These are phyloP conservation scores for Mycena metata DNA, from an alignment of 768 basidiomycete genomes.

Conservation along the genomic window DNA sequence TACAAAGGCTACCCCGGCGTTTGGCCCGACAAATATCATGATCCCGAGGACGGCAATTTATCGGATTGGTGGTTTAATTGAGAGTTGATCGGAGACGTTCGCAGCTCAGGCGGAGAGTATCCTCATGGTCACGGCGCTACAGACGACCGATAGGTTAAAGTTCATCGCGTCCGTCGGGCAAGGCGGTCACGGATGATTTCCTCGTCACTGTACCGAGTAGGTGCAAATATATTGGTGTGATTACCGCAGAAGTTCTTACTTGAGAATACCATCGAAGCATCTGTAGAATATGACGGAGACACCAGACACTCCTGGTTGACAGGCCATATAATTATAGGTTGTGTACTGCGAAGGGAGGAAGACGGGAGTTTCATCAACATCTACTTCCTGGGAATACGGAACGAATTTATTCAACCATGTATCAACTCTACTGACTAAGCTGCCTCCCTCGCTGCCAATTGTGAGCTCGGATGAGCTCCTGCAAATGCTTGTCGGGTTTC, in stretches of 20 bases:
- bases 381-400: background rate
- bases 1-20: constrained; percentile 3
- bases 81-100: background rate
- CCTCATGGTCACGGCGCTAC: background rate
- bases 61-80: background rate
- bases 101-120: background rate
- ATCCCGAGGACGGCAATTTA: constrained; percentile 4
- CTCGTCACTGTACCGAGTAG: background rate
- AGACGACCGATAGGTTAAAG: background rate
- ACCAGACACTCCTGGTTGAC: constrained; percentile 23
- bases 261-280: background rate
- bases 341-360: background rate
- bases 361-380: background rate
- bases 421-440: background rate
- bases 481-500: constrained; percentile 19
- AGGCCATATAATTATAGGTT: background rate
- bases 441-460: background rate
- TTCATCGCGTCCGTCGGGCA: background rate
- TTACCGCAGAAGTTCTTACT: background rate
- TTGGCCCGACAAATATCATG: background rate
- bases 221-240: background rate
- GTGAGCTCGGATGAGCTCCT: constrained; percentile 18
- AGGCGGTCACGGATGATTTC: background rate
- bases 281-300: constrained; percentile 2
- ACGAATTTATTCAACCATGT: background rate